Evolutionary conservation across 1,284 basidiomycete genomes (phyloP), one percentile per base, ranked within the genome.

Genomic region (Trametes sp.): DNA sequence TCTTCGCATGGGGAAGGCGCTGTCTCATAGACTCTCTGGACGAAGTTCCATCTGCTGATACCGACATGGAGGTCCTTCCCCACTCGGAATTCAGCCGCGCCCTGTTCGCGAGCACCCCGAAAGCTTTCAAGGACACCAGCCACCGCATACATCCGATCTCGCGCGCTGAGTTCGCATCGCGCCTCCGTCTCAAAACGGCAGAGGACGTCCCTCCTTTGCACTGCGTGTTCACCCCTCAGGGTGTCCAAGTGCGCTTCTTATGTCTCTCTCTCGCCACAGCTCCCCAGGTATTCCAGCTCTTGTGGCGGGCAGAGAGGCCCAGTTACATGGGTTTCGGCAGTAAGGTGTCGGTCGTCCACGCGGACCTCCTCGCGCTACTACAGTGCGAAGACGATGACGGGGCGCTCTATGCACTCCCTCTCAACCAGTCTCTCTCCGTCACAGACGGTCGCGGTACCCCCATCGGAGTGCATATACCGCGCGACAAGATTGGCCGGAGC

Each of bases 1-100:
- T 57, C 35, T 57, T 57, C n/a, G 36, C 36, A 3, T 57, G 56
- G 56, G 56, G 56, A 8, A 14, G 31, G 8, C 24, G 28, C 9
- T n/a, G 24, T 36, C 9, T 19, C 36, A 19, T 19, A 19, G 38
- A 7, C 16, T 41, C 38, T 41, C 38, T 19, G 16, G 38, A n/a
- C 16, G 38, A 41, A 19, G 6, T 19, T 41, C 31, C 6, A 33
- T 33, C 31, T 33, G 31, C 31, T 33, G 31, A n/a, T n/a, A n/a
- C n/a, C n/a, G n/a, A n/a, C n/a, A n/a, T n/a, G n/a, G n/a, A n/a
- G n/a, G n/a, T n/a, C n/a, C n/a, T n/a, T n/a, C n/a, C n/a, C n/a
- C n/a, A n/a, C n/a, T n/a, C n/a, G n/a, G n/a, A n/a, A n/a, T n/a
- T n/a, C n/a, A n/a, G n/a, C n/a, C n/a, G n/a, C n/a, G n/a, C n/a